A percentile compares a stretch with the other conserved stretches of the same genome.
phyloP scores from a whole-genome alignment of 148 eudicot genomes.

The Pouteria glomerata region DNA sequence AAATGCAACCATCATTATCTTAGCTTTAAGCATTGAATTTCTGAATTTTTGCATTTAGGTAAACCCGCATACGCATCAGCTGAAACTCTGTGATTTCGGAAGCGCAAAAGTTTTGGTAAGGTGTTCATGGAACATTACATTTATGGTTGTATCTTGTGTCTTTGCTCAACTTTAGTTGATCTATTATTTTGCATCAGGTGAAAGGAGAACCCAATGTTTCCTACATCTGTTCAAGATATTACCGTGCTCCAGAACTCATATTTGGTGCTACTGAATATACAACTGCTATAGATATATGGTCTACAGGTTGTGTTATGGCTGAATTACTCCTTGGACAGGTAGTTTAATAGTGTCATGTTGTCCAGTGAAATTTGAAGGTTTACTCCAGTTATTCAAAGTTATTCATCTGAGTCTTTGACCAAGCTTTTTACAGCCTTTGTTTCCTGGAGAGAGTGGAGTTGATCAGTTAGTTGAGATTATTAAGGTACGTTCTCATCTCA shows the following conservation, averaged over 20 bases:
- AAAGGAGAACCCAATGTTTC: slow-evolving; percentile 98
- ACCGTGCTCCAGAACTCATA: slow-evolving; percentile 96
- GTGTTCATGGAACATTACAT: slow-evolving; percentile 7
- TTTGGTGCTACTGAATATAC: slow-evolving; percentile 97
- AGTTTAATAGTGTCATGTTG: background rate
- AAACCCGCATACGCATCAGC: slow-evolving; percentile 98
- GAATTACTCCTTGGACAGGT: slow-evolving; percentile 97
- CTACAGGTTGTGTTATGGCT: slow-evolving; percentile 97
- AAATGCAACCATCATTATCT: background rate
- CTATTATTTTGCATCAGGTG: slow-evolving; percentile 43
- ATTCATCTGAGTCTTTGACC: background rate
- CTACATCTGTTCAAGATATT: slow-evolving; percentile 91
- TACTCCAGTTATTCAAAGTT: background rate
- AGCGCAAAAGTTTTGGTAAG: slow-evolving; percentile 98
- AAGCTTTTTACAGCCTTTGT: slow-evolving; percentile 69
- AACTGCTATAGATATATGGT: slow-evolving; percentile 97
- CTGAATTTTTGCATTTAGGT: slow-evolving; percentile 42
- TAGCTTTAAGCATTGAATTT: slow-evolving; percentile 9
- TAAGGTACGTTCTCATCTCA: slow-evolving; percentile 44
- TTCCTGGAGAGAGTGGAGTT: slow-evolving; percentile 98
- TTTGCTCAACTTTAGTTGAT: slow-evolving; percentile 4
- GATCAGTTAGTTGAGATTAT: slow-evolving; percentile 97
- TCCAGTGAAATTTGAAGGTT: slow-evolving; percentile 1
- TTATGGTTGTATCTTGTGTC: slow-evolving; percentile 13
- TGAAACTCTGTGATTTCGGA: slow-evolving; percentile 97